Evolutionary conservation across 306 rosid species (phyloP).

Genomic region (Mimosa bimucronata): DNA sequence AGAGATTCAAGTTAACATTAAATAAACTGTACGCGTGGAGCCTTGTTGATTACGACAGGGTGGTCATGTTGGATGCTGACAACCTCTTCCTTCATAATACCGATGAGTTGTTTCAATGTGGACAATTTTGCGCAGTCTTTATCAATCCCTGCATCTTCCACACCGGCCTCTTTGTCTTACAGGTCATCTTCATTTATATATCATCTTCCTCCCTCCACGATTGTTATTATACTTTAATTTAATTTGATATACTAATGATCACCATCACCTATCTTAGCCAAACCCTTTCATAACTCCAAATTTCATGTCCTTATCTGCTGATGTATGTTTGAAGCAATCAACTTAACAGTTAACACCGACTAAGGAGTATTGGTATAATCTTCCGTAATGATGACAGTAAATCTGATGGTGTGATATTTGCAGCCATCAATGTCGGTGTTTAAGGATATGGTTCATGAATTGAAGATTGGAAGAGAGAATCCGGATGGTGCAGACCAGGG

Average conservation of each 20-base stretch:
- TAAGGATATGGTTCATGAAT: constrained; percentile 76
- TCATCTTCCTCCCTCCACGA: neutral
- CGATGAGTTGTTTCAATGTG: constrained; percentile 82
- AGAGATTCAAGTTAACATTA: constrained; percentile 68
- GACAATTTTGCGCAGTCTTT: constrained; percentile 80
- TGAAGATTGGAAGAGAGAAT: constrained; percentile 71
- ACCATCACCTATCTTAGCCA: neutral
- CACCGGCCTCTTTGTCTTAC: constrained; percentile 82
- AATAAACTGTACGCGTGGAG: constrained; percentile 87
- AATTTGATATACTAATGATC: neutral
- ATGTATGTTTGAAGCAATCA: neutral
- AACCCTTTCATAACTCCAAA: neutral
- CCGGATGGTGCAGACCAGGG: constrained; percentile 99
- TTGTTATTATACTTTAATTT: neutral
- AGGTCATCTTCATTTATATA: constrained; percentile 43
- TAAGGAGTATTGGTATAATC: neutral
- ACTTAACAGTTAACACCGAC: neutral
- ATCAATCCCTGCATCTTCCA: constrained; percentile 87
- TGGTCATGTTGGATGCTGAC: constrained; percentile 83
- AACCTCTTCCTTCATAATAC: constrained; percentile 75
- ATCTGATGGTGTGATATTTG: constrained; percentile 32
- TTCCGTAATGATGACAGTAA: neutral
- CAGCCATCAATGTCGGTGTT: constrained; percentile 87
- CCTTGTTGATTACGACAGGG: constrained; percentile 72
- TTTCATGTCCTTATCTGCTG: neutral